Percentiles rank a stretch among this genome's conserved stretches.
phyloP scores from a whole-genome alignment of 2,329 filamentous ascomycete genomes.

The Penicillium glabrum region DNA sequence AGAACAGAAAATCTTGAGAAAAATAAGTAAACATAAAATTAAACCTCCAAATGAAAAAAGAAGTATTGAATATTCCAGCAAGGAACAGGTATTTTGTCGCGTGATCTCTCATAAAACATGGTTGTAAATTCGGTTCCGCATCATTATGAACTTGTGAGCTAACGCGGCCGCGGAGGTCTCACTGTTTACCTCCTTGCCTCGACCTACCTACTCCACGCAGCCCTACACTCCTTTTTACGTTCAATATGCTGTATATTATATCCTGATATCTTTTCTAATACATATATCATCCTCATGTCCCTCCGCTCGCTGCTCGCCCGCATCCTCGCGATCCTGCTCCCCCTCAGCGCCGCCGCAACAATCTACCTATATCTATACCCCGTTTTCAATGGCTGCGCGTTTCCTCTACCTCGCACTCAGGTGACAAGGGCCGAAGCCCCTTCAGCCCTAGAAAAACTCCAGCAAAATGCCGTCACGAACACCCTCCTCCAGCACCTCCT shows the following conservation, averaged over 20 bases:
- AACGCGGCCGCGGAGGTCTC: neutral
- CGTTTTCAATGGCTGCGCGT: conserved; percentile 74
- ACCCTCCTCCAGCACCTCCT: conserved; percentile 40
- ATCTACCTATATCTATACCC: conserved; percentile 88
- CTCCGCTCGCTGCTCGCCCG: conserved; percentile 48
- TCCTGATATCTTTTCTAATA: conserved; percentile 6
- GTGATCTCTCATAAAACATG: neutral
- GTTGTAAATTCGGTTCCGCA: neutral
- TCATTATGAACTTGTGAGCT: neutral
- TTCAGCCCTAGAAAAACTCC: conserved; percentile 1
- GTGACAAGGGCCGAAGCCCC: neutral
- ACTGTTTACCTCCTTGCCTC: conserved; percentile 6
- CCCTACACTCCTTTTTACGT: conserved; percentile 7
- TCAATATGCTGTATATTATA: conserved; percentile 22
- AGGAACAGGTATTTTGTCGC: no score
- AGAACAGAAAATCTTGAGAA: no score
- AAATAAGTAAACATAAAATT: no score
- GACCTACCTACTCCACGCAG: neutral
- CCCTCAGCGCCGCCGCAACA: conserved; percentile 68
- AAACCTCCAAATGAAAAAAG: no score
- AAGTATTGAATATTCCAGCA: no score
- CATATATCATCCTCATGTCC: conserved; percentile 45
- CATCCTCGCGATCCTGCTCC: conserved; percentile 54
- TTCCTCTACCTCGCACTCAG: conserved; percentile 56
- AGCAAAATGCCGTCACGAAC: conserved; percentile 29